Evolutionary conservation across 306 rosid genomes (phyloP).

Genomic region (Corylus heterophylla): DNA sequence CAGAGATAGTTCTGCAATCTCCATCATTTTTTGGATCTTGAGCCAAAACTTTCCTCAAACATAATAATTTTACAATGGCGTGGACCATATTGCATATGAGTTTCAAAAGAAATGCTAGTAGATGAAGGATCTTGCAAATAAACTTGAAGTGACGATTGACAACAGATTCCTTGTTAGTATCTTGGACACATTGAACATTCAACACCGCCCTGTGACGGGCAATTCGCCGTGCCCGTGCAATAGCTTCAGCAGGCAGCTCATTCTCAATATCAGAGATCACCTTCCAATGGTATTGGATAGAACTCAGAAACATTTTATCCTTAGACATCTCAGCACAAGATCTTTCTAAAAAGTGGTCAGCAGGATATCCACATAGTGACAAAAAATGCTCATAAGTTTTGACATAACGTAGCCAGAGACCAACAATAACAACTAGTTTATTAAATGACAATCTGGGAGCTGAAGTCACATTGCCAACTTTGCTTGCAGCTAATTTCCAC

Average conservation of each 20-base stretch:
- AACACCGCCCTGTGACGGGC: slow-evolving; percentile 74
- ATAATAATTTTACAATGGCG: slow-evolving; percentile 31
- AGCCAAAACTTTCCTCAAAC: slow-evolving; percentile 28
- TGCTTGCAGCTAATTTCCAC: slow-evolving; percentile 80
- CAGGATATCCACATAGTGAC: slow-evolving; percentile 60
- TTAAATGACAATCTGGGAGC: slow-evolving; percentile 51
- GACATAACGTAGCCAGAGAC: slow-evolving; percentile 76
- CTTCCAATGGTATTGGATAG: slow-evolving; percentile 59
- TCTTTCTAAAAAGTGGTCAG: slow-evolving; percentile 42
- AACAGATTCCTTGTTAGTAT: slow-evolving; percentile 26
- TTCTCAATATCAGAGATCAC: slow-evolving; percentile 67
- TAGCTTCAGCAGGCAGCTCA: slow-evolving; percentile 68
- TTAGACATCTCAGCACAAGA: slow-evolving; percentile 47
- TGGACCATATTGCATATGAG: slow-evolving; percentile 33
- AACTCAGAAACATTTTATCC: slow-evolving; percentile 40
- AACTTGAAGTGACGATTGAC: slow-evolving; percentile 27
- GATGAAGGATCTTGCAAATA: slow-evolving; percentile 32
- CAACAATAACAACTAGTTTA: slow-evolving; percentile 48
- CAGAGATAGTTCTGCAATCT: slow-evolving; percentile 33
- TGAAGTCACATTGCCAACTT: slow-evolving; percentile 45
- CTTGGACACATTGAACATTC: slow-evolving; percentile 37
- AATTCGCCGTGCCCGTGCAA: slow-evolving; percentile 77
- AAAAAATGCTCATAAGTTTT: slow-evolving; percentile 67
- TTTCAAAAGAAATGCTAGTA: slow-evolving; percentile 51
- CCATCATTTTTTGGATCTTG: slow-evolving; percentile 43